Conservation (phyloP, 2,329 filamentous ascomycete genomes). For the Graphium sp. region DNA sequence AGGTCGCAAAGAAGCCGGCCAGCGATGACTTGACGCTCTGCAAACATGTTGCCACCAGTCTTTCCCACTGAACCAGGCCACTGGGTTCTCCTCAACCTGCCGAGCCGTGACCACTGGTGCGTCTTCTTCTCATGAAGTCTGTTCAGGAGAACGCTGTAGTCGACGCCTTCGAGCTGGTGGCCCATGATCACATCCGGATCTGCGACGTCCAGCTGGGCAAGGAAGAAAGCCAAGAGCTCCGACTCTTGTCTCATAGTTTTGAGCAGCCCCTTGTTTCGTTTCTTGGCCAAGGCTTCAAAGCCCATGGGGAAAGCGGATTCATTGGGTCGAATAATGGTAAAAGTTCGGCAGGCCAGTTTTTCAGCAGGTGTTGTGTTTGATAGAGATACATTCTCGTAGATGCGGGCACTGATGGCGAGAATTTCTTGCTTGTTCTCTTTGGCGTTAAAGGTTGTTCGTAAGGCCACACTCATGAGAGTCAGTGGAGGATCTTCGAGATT, state of each 20-base stretch:
- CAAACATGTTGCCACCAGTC: constrained; percentile 78
- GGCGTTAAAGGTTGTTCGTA: constrained; percentile 76
- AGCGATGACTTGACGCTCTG: constrained; percentile 76
- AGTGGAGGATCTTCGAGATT: constrained; percentile 70
- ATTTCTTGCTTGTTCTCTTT: constrained; percentile 97
- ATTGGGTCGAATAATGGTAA: constrained; percentile 77
- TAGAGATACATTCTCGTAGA: constrained; percentile 81
- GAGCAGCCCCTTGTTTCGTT: constrained; percentile 59
- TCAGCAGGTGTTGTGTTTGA: constrained; percentile 80
- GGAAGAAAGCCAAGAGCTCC: constrained; percentile 72
- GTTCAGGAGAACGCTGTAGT: constrained; percentile 80
- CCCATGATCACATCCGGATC: constrained; percentile 91
- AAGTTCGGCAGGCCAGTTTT: constrained; percentile 74
- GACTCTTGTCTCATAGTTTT: constrained; percentile 71
- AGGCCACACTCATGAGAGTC: constrained; percentile 86
- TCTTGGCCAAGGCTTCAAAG: constrained; percentile 60
- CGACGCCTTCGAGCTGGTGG: constrained; percentile 92
- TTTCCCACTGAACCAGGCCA: constrained; percentile 85
- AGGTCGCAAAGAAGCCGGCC: constrained; percentile 86
- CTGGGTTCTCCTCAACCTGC: constrained; percentile 62
- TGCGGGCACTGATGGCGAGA: constrained; percentile 72
- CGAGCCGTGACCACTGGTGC: constrained; percentile 86
- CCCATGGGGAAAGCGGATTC: constrained; percentile 60
- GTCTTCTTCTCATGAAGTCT: constrained; percentile 81
- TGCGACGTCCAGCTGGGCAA: constrained; percentile 72